Base-by-base conservation (phyloP, 2,329 filamentous ascomycete genomes). In the Talaromyces sp. region DNA sequence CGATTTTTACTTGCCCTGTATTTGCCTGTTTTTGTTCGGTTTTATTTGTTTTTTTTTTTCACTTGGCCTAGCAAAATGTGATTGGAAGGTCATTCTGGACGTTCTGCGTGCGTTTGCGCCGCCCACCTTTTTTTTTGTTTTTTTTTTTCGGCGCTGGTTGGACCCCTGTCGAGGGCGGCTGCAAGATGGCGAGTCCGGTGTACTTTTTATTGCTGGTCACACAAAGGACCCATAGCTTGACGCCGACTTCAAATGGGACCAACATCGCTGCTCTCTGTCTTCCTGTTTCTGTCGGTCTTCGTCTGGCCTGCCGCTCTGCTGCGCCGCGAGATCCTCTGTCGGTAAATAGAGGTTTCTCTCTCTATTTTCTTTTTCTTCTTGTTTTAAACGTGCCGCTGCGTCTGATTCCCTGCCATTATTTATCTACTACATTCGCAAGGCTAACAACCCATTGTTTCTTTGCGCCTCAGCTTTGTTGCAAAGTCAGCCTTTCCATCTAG, bases 401-500 rank as follows among this genome's bases (percentile, higher is more conserved):
- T 40, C 36, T 16, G 36, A 40, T 16, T 40, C 8, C 14, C 34
- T 9, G 8, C 5, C 36, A 40, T 40, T 7, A 6, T n/a, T 40
- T 40, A n/a, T 14, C 34, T n/a, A 16, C 36, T 23, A 23, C 23
- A 23, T n/a, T 36, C 50, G 27, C 27, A 53, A 53, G 50, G 50
- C 50, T 53, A 53, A 53, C 16, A 9, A 14, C 5, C 9, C 7
- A 16, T 9, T 14, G 16, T 7, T 53, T 30, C 10, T 28, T 23
- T 31, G 50, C 27, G 44, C 18, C n/a, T 47, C 71, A 72, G 72
- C 74, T 59, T 66, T 74, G 61, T 70, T 72, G 63, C 77, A 72
- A 60, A 76, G 64, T 63, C 62, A 60, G 55, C 68, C 69, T 65
- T 76, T 73, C 61, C 70, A 67, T 62, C 69, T 79, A 72, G 75